phyloP scores from a whole-genome alignment of 2,329 filamentous ascomycete genomes.

The Aureobasidium zeae region DNA sequence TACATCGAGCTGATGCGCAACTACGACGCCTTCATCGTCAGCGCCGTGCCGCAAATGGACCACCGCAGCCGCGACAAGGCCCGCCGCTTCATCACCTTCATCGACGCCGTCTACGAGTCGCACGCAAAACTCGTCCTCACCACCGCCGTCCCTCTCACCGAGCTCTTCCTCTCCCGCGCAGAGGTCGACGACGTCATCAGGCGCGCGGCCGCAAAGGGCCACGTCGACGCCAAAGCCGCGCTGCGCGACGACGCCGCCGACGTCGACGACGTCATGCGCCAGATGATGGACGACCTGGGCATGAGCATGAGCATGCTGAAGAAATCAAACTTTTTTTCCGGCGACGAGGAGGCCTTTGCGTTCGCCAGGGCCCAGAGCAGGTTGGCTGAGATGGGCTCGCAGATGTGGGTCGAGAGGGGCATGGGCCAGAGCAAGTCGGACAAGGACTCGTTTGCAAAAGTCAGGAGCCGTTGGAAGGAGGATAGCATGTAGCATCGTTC shows the following conservation, averaged over 20 bases:
- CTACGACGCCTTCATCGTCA: slow-evolving; percentile 89
- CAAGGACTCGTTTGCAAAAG: slow-evolving; percentile 55
- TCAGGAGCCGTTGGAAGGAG: slow-evolving; percentile 58
- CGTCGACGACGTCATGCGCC: slow-evolving; percentile 62
- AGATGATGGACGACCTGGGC: slow-evolving; percentile 79
- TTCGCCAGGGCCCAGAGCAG: slow-evolving; percentile 83
- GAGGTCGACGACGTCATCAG: slow-evolving; percentile 40
- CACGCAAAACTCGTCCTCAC: slow-evolving; percentile 94
- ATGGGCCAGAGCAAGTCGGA: slow-evolving; percentile 57
- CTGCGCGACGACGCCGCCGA: slow-evolving; percentile 33
- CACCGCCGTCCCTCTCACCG: slow-evolving; percentile 70
- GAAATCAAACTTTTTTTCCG: slow-evolving; percentile 76
- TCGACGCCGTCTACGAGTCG: slow-evolving; percentile 89
- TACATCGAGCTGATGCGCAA: slow-evolving; percentile 84
- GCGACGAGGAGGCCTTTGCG: slow-evolving; percentile 92
- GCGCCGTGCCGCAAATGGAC: slow-evolving; percentile 86
- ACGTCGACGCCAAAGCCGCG: slow-evolving; percentile 20
- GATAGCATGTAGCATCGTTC: slow-evolving; percentile 57
- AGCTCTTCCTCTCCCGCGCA: slow-evolving; percentile 55
- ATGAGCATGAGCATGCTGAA: slow-evolving; percentile 79
- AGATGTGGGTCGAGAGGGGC: slow-evolving; percentile 85
- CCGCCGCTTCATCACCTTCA: slow-evolving; percentile 90
- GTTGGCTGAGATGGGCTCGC: slow-evolving; percentile 84
- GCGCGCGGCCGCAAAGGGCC: slow-evolving; percentile 22
- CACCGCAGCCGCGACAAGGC: slow-evolving; percentile 78